Percentiles rank a stretch among this genome's conserved stretches.
Evolutionary conservation across 208 protist genomes (phyloP).

Genomic region (Endotrypanum monterogeii): DNA sequence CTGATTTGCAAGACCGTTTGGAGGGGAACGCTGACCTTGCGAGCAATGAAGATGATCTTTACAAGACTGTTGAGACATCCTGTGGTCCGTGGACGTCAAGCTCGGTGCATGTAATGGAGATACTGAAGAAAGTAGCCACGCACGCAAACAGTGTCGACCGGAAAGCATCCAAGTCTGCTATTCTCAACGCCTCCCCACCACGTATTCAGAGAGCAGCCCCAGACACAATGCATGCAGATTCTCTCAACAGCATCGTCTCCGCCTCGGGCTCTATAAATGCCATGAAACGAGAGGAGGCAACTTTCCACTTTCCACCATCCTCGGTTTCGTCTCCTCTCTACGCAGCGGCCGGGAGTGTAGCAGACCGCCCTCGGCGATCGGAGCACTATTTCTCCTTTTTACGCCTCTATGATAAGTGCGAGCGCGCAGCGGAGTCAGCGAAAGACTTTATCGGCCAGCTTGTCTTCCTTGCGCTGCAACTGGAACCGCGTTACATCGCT

Average conservation of each 20-base stretch:
- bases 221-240: slow-evolving; percentile 19
- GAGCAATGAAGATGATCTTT: background rate
- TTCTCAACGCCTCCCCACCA: slow-evolving; percentile 76
- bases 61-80: slow-evolving; percentile 5
- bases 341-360: slow-evolving; percentile 6
- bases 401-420: slow-evolving; percentile 82
- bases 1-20: slow-evolving; percentile 77
- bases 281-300: slow-evolving; percentile 20
- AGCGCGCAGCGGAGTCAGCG: slow-evolving; percentile 47
- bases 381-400: slow-evolving; percentile 93
- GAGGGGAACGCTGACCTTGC: slow-evolving; percentile 50
- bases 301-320: background rate
- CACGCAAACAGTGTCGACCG: slow-evolving; percentile 82
- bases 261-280: slow-evolving; percentile 16
- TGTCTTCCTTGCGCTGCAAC: slow-evolving; percentile 81
- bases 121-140: slow-evolving; percentile 66
- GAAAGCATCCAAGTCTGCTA: slow-evolving; percentile 80
- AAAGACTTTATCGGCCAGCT: slow-evolving; percentile 66
- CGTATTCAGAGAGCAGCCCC: slow-evolving; percentile 32
- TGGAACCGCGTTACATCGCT: slow-evolving; percentile 76
- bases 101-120: slow-evolving; percentile 63
- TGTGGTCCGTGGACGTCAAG: slow-evolving; percentile 23
- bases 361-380: slow-evolving; percentile 23
- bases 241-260: slow-evolving; percentile 32
- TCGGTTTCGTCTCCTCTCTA: slow-evolving; percentile 16